Percentiles rank a stretch among this genome's conserved stretches.
These are phyloP conservation scores for Parasitella parasitica DNA, from an alignment of 371 early-diverging fungal genomes.

Conservation along the genomic window DNA sequence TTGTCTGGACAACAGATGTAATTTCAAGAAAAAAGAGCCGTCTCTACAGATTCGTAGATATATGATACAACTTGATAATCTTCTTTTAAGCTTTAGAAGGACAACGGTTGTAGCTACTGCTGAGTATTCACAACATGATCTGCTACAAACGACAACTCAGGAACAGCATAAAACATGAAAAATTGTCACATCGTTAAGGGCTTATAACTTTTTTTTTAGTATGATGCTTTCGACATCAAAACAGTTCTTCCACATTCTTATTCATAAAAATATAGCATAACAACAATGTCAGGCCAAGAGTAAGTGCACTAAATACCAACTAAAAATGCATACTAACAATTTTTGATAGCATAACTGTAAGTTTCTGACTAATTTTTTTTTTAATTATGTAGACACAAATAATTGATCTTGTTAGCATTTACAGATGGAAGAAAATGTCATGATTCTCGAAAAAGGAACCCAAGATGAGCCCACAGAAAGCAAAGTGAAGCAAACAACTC, in stretches of 20 bases:
- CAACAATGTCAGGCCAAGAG: conserved; percentile 4
- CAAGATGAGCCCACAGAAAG: conserved; percentile 18
- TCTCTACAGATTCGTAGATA: too few species aligned
- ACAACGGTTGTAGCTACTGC: too few species aligned
- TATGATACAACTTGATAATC: too few species aligned
- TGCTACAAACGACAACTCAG: too few species aligned
- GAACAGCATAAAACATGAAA: background rate
- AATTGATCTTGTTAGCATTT: background rate
- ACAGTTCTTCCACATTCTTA: background rate
- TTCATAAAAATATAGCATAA: background rate
- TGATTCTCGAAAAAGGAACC: conserved; percentile 11
- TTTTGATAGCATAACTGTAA: background rate
- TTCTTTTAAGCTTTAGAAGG: too few species aligned
- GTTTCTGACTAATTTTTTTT: too few species aligned
- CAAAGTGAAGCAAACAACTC: conserved; percentile 84
- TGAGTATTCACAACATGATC: too few species aligned
- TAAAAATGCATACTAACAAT: background rate
- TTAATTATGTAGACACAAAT: background rate
- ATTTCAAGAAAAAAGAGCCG: too few species aligned
- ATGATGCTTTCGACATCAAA: background rate
- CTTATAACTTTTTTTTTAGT: background rate
- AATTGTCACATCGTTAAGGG: background rate
- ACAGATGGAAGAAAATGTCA: conserved; percentile 17
- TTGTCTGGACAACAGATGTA: too few species aligned
- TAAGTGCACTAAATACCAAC: background rate